phyloP scores from a whole-genome alignment of 1,139 yeast species.

The Trichomonascaceae sp. region DNA sequence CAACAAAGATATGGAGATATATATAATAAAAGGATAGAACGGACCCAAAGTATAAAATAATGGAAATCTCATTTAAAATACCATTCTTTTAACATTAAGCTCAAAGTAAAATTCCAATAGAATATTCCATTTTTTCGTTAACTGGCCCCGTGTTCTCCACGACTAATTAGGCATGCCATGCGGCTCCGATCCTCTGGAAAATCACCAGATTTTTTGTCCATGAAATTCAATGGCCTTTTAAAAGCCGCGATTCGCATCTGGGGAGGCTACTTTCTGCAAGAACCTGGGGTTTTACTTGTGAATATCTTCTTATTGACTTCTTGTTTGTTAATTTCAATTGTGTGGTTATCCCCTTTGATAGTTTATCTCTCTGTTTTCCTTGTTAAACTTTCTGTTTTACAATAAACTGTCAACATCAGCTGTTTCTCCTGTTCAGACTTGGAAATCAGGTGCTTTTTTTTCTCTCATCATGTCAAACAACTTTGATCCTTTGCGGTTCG shows the following conservation, averaged over 20 bases:
- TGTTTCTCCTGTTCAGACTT: not conserved
- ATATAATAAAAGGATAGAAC: no score
- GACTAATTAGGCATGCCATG: not conserved
- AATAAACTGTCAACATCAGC: not conserved
- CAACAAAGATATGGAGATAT: not conserved
- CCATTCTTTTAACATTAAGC: not conserved
- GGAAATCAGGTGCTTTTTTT: not conserved
- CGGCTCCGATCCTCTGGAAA: constrained; percentile 4
- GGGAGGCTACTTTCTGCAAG: not conserved
- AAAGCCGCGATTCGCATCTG: not conserved
- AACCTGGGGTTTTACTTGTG: not conserved
- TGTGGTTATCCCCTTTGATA: not conserved
- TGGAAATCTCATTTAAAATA: no score
- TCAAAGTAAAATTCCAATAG: not conserved
- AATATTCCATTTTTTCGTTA: not conserved
- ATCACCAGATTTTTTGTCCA: constrained; percentile 5
- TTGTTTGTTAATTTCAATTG: not conserved
- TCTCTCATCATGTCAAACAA: constrained; percentile 10
- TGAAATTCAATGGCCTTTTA: not conserved
- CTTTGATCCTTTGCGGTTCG: constrained; percentile 13
- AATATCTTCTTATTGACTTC: no score
- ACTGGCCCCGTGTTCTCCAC: not conserved
- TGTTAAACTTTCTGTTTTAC: not conserved
- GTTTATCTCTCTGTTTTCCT: not conserved
- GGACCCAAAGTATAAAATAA: no score